Evolutionary conservation across 495 filamentous ascomycete species (phyloP).

Genomic region (Annulohypoxylon moriforme): DNA sequence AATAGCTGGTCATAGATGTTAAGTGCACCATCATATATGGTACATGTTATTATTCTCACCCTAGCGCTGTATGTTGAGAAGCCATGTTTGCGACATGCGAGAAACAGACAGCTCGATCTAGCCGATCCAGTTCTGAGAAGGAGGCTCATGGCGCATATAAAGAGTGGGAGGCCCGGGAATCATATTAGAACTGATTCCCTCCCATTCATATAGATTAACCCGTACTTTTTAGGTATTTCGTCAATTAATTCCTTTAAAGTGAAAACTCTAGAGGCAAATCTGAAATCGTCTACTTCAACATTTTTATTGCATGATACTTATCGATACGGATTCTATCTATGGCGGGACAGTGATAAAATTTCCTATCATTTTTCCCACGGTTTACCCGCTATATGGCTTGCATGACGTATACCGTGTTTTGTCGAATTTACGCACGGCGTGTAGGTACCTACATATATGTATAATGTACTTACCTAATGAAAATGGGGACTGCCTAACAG

Average conservation of each 20-base stretch:
- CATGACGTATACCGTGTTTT: background rate
- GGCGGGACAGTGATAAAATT: constrained; percentile 3
- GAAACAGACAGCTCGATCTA: constrained; percentile 36
- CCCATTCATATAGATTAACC: background rate
- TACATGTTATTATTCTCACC: background rate
- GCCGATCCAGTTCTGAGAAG: constrained; percentile 36
- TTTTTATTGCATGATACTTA: background rate
- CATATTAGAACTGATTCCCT: constrained; percentile 35
- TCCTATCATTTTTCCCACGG: constrained; percentile 27
- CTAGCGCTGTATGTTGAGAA: constrained; percentile 26
- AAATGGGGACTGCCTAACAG: background rate
- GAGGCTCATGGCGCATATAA: constrained; percentile 43
- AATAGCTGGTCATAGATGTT: background rate
- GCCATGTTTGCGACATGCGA: constrained; percentile 26
- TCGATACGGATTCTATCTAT: background rate
- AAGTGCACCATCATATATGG: background rate
- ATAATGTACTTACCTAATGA: background rate
- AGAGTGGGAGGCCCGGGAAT: constrained; percentile 22
- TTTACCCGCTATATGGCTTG: background rate
- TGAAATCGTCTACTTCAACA: background rate
- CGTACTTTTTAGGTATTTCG: background rate
- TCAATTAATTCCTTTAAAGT: background rate
- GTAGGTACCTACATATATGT: background rate
- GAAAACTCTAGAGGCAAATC: constrained; percentile 20
- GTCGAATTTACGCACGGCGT: background rate